phyloP scores from a whole-genome alignment of 2,329 filamentous ascomycete genomes.

The Cercospora canescens region DNA sequence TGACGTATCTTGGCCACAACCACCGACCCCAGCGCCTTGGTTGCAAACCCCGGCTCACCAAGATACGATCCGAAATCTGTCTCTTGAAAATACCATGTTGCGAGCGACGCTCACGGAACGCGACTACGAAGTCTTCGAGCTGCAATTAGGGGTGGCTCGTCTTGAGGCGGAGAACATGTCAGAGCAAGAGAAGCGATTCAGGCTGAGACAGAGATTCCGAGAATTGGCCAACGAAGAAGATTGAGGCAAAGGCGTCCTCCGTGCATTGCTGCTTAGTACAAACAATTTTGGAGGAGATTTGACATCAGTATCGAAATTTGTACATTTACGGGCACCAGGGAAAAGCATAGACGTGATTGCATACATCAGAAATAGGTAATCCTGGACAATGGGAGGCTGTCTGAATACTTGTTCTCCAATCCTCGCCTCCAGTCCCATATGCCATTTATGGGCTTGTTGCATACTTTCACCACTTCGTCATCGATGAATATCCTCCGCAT shows the following conservation, averaged over 20 bases:
- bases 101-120: background rate
- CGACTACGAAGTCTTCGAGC: background rate
- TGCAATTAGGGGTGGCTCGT: background rate
- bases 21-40: background rate
- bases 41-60: background rate
- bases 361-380: background rate
- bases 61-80: background rate
- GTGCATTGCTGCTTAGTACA: no score
- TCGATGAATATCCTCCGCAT: no score
- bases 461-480: background rate
- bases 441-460: no score
- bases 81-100: background rate
- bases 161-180: background rate
- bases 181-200: background rate
- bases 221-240: background rate
- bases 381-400: constrained; percentile 8
- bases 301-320: no score
- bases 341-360: background rate
- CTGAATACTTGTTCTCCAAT: background rate
- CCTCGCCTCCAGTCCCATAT: background rate
- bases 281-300: no score
- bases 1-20: background rate
- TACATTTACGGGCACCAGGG: background rate
- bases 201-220: background rate
- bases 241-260: background rate